A percentile compares a stretch with the other conserved stretches of the same genome.
Evolutionary conservation across 2,329 filamentous ascomycete species (phyloP).

Genomic region (Trichoderma breve): DNA sequence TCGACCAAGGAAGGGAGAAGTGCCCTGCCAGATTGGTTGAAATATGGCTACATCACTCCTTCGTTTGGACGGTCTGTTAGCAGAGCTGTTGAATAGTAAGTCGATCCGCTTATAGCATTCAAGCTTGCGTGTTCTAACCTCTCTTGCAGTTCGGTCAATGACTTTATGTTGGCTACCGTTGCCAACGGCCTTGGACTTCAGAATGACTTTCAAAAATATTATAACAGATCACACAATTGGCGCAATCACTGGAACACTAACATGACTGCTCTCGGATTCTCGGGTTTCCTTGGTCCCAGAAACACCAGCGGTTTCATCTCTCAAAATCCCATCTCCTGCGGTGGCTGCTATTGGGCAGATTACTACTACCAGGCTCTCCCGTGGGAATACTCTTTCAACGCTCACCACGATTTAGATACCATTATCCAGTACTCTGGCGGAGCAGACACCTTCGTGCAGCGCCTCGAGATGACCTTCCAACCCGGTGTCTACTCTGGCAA

Average conservation of each 20-base stretch:
- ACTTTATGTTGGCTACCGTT: conserved; percentile 66
- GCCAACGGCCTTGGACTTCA: conserved; percentile 55
- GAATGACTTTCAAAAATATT: conserved; percentile 55
- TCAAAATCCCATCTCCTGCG: conserved; percentile 58
- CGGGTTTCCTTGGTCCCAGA: conserved; percentile 65
- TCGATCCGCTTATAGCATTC: neutral
- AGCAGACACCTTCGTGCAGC: conserved; percentile 49
- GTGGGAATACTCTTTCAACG: conserved; percentile 66
- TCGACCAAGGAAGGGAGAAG: conserved; percentile 67
- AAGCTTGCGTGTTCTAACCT: neutral
- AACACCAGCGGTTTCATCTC: conserved; percentile 46
- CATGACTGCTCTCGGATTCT: conserved; percentile 57
- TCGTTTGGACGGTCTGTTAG: conserved; percentile 60
- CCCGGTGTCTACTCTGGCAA: conserved; percentile 44
- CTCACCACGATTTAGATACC: conserved; percentile 62
- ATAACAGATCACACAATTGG: conserved; percentile 65
- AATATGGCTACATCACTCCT: conserved; percentile 64
- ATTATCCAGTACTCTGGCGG: conserved; percentile 58
- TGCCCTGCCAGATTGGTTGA: conserved; percentile 66
- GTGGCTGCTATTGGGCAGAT: conserved; percentile 65
- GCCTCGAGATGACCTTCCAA: conserved; percentile 61
- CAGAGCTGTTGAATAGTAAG: conserved; percentile 62
- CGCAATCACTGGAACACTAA: conserved; percentile 67
- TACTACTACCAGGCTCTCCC: conserved; percentile 58
- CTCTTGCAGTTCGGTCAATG: conserved; percentile 53